Evolutionary conservation across 1,139 yeast genomes (phyloP).

Genomic region (Yamadazyma buinensis): DNA sequence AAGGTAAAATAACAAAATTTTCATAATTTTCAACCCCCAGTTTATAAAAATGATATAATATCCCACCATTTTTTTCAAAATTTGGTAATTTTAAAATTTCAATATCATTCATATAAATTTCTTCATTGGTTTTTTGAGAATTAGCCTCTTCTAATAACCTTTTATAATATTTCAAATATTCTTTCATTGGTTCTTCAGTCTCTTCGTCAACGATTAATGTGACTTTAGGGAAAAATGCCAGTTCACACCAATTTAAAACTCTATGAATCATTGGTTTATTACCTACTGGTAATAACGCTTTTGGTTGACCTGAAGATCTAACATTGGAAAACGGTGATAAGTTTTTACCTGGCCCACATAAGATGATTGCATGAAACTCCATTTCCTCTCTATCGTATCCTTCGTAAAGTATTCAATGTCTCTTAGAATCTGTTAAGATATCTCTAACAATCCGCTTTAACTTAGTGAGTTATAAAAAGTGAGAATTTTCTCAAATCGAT

Average conservation of each 20-base stretch:
- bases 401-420: too few relatives aligned
- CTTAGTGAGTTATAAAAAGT: too few relatives aligned
- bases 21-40: slow-evolving; percentile 25
- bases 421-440: too few relatives aligned
- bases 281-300: slow-evolving; percentile 86
- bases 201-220: slow-evolving; percentile 34
- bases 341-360: slow-evolving; percentile 80
- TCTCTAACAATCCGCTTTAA: too few relatives aligned
- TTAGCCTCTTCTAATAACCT: slow-evolving; percentile 8
- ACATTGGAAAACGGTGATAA: slow-evolving; percentile 68
- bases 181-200: slow-evolving; percentile 21
- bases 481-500: too few relatives aligned
- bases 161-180: slow-evolving; percentile 50
- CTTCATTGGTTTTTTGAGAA: slow-evolving; percentile 6
- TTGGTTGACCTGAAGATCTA: slow-evolving; percentile 61
- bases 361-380: slow-evolving; percentile 90
- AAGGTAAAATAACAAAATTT: slow-evolving; percentile 77
- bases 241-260: slow-evolving; percentile 90
- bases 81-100: slow-evolving; percentile 37
- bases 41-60: slow-evolving; percentile 49
- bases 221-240: slow-evolving; percentile 67
- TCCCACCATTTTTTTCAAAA: slow-evolving; percentile 59
- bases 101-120: slow-evolving; percentile 24
- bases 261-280: slow-evolving; percentile 87
- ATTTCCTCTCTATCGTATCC: slow-evolving; percentile 25